Evolutionary conservation across 129 eudicot genomes (phyloP), one percentile per base, ranked within the genome.

Genomic region (Centella asiatica): DNA sequence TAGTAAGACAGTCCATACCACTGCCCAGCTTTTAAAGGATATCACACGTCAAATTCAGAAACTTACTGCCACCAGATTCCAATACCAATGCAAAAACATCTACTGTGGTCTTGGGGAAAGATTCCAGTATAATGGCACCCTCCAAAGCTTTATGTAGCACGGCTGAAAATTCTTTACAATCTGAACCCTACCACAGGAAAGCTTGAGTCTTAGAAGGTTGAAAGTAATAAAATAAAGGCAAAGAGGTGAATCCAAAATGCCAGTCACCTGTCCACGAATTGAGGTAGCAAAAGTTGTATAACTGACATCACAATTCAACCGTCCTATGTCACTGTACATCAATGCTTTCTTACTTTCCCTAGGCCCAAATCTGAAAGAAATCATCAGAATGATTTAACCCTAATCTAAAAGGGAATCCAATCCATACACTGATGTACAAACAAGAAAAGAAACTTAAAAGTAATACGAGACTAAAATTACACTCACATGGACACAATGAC

Each of bases 401-500:
- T 23, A 40, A 11, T 40, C 15, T 22, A 51, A 14, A 9, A n/a
- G n/a, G n/a, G n/a, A 36, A 25, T 51, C 2, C 3, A 34, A 39
- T 31, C 31, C 49, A 46, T 48, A 2, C 42, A 56, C n/a, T n/a
- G n/a, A n/a, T n/a, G n/a, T n/a, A n/a, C n/a, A n/a, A n/a, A n/a
- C n/a, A n/a, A n/a, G n/a, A n/a, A n/a, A n/a, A n/a, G n/a, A n/a
- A n/a, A n/a, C n/a, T n/a, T n/a, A n/a, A n/a, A n/a, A n/a, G n/a
- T n/a, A n/a, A n/a, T n/a, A n/a, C n/a, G n/a, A n/a, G 20, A 18
- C 13, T 15, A 60, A 17, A 8, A n/a, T 23, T 29, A 44, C 64
- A 80, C 98, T 84, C 77, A 92, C 99, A 92, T 87, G n/a, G 96
- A 92, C 59, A 92, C 96, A 39, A 92, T 82, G 74, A 92, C 99